Evolutionary conservation across 768 basidiomycete species (phyloP), one percentile per base, ranked within the genome.

Genomic region (Guyanaporus albipodus): DNA sequence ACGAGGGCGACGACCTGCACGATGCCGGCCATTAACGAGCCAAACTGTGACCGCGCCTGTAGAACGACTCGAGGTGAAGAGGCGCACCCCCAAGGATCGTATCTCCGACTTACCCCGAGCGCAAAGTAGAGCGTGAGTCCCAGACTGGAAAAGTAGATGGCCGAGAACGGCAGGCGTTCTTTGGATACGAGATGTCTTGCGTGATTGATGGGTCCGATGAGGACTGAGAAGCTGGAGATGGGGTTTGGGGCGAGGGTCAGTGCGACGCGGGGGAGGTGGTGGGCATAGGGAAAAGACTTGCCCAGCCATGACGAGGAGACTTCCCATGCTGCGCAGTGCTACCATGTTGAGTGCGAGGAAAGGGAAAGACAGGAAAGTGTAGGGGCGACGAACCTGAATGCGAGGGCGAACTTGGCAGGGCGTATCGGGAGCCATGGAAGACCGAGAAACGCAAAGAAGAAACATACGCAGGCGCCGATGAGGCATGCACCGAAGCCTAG

Each of bases 271-370:
- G n/a, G n/a, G n/a, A n/a, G n/a, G 11, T 21, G 22, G 33, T n/a
- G 11, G 1, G 26, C 12, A 6, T 5, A 15, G 27, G 17, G 0
- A 17, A 40, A 15, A 10, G 24, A 57, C 84, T 58, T 58, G 91
- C 84, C 92, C 96, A 62, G 90, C 84, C 95, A 99, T 98, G 65
- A 98, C 94, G 24, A 99, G 79, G 49, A 92, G 69, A 54, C 88
- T 91, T 29, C 93, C 93, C 46, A 95, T 70, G 60, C 90, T 48
- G 41, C 2, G 21, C 1, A 28, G 7, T 6, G 11, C 27, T 11
- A 28, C 6, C 27, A 28, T n/a, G n/a, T n/a, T n/a, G n/a, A n/a
- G 11, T 28, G 27, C 3, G 31, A 32, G 27, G 11, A 27, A 8
- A 28, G 28, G 6, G 8, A 41, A n/a, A 38, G 8, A 21, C 44